Percentiles rank a stretch among this genome's conserved stretches.
phyloP scores from a whole-genome alignment of 2,329 filamentous ascomycete species.

The Biscogniauxia marginata region DNA sequence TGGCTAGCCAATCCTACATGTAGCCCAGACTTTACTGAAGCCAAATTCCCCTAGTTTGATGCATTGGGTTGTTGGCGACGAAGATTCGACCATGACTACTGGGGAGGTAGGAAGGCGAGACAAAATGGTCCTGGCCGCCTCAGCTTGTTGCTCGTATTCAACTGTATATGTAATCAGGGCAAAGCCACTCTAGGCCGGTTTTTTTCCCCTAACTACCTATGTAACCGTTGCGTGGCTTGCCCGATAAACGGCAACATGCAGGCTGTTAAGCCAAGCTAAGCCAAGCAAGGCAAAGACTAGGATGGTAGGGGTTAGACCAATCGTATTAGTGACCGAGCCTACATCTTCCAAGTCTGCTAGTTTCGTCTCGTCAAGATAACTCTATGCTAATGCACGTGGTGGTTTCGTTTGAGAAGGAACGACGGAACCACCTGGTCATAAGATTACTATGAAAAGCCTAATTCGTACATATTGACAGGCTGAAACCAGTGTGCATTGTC shows the following conservation, averaged over 20 bases:
- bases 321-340: not conserved
- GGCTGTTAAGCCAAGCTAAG: not conserved
- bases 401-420: not conserved
- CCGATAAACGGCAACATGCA: no score
- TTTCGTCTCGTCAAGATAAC: not conserved
- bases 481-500: not conserved
- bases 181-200: not conserved
- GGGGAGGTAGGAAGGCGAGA: not conserved
- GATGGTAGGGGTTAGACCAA: not conserved
- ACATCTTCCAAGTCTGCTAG: not conserved
- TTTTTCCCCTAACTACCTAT: no score
- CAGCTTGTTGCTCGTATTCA: not conserved
- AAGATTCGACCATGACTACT: not conserved
- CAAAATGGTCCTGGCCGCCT: not conserved
- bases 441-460: no score
- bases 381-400: not conserved
- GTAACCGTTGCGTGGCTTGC: not conserved
- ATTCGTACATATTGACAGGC: no score
- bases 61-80: not conserved
- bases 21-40: not conserved
- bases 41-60: not conserved
- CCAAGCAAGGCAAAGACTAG: not conserved
- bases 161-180: not conserved
- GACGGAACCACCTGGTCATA: not conserved
- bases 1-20: not conserved